phyloP scores from a whole-genome alignment of 495 filamentous ascomycete species.

The Chaetomium cochliodes region DNA sequence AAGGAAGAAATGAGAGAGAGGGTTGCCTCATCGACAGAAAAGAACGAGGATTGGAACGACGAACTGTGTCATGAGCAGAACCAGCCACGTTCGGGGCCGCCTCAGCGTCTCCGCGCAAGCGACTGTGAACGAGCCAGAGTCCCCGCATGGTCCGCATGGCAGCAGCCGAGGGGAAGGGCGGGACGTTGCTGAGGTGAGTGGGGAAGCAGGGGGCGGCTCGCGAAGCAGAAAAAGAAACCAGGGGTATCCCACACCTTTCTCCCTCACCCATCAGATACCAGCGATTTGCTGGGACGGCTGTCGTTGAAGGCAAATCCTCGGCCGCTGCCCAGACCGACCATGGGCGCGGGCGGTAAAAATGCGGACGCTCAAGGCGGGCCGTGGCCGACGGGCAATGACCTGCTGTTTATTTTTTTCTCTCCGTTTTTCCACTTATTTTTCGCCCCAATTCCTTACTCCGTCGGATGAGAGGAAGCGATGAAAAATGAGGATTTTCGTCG shows the following conservation, averaged over 20 bases:
- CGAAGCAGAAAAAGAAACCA: constrained; percentile 15
- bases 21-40: neutral
- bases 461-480: neutral
- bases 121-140: constrained; percentile 26
- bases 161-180: constrained; percentile 4
- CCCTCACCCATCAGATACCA: neutral
- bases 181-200: constrained; percentile 7
- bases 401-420: neutral
- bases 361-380: constrained; percentile 7
- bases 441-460: neutral
- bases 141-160: constrained; percentile 18
- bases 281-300: neutral
- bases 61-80: constrained; percentile 14
- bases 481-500: neutral
- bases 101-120: constrained; percentile 25
- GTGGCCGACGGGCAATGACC: neutral
- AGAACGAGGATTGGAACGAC: constrained; percentile 11
- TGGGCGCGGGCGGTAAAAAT: constrained; percentile 11
- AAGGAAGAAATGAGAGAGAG: constrained; percentile 15
- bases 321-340: constrained; percentile 8
- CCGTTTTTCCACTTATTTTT: neutral
- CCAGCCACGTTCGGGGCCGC: constrained; percentile 33
- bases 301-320: neutral
- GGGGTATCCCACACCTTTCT: constrained; percentile 1
- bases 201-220: constrained; percentile 8